Percentiles rank a stretch among this genome's conserved stretches.
Evolutionary conservation across 1,284 basidiomycete species (phyloP).

Genomic region (Xerocomus minutiporus): DNA sequence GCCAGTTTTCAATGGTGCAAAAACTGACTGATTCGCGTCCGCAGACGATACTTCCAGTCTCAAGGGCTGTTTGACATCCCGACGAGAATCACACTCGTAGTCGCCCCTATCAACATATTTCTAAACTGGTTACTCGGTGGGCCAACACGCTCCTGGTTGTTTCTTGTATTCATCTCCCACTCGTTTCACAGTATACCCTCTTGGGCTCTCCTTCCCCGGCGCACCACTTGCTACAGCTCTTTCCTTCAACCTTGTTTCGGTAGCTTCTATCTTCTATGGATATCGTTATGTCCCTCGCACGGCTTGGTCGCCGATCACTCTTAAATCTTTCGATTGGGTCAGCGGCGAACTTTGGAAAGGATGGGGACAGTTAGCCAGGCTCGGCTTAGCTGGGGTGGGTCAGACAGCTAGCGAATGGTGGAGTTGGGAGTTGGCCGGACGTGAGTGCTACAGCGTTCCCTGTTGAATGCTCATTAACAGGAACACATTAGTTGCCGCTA

Average conservation of each 20-base stretch:
- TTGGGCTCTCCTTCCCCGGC: conserved; percentile 87
- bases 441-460: conserved; percentile 34
- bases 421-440: conserved; percentile 79
- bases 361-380: conserved; percentile 65
- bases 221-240: conserved; percentile 89
- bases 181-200: conserved; percentile 63
- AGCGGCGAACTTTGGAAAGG: conserved; percentile 63
- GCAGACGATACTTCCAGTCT: conserved; percentile 83
- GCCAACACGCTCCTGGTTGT: conserved; percentile 7
- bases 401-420: conserved; percentile 83
- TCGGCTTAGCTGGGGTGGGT: conserved; percentile 75
- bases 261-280: conserved; percentile 70
- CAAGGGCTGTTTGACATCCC: conserved; percentile 87
- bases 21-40: neutral
- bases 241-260: conserved; percentile 81
- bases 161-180: conserved; percentile 4
- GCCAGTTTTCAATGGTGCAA: neutral
- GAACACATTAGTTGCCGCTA: conserved; percentile 47
- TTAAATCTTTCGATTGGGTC: conserved; percentile 54
- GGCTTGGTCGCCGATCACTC: conserved; percentile 52
- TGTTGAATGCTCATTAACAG: neutral
- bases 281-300: conserved; percentile 66
- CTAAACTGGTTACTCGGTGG: conserved; percentile 84
- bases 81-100: conserved; percentile 78
- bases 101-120: conserved; percentile 84